A percentile compares a stretch with the other conserved stretches of the same genome.
Conservation (phyloP, 208 protist species). For the Cochliopodium minus region DNA sequence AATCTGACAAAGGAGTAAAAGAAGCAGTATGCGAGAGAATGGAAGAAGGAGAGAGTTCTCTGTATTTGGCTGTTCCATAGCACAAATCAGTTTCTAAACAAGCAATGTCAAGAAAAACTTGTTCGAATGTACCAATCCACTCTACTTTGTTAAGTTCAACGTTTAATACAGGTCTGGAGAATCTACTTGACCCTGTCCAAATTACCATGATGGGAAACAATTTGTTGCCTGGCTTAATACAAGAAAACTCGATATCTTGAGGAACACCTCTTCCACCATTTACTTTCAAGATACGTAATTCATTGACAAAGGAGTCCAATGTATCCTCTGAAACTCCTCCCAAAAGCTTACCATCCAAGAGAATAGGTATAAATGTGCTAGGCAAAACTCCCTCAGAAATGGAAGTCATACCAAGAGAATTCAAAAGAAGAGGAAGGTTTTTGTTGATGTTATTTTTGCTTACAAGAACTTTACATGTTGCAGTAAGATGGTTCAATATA, state of each 20-base stretch:
- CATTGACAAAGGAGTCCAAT: not conserved
- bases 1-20: constrained; percentile 96
- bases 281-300: constrained; percentile 24
- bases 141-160: constrained; percentile 42
- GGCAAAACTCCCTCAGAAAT: not conserved
- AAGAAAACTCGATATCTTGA: constrained; percentile 17
- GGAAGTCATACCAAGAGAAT: not conserved
- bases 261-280: constrained; percentile 11
- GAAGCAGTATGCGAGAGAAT: constrained; percentile 86
- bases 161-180: constrained; percentile 78
- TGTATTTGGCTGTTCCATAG: constrained; percentile 64
- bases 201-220: constrained; percentile 12
- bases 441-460: not conserved
- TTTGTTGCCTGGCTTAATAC: not conserved
- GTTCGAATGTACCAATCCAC: constrained; percentile 86
- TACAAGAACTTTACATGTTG: constrained; percentile 6
- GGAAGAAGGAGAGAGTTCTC: constrained; percentile 75
- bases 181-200: constrained; percentile 65
- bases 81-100: constrained; percentile 36
- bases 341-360: constrained; percentile 65
- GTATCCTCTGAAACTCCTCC: constrained; percentile 42
- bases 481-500: constrained; percentile 92
- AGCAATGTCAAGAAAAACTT: constrained; percentile 91
- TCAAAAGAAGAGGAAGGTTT: not conserved
- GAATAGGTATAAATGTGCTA: constrained; percentile 40